These are phyloP conservation scores for Yamadazyma sp. DNA, from an alignment of 805 yeast genomes.

Conservation along the genomic window DNA sequence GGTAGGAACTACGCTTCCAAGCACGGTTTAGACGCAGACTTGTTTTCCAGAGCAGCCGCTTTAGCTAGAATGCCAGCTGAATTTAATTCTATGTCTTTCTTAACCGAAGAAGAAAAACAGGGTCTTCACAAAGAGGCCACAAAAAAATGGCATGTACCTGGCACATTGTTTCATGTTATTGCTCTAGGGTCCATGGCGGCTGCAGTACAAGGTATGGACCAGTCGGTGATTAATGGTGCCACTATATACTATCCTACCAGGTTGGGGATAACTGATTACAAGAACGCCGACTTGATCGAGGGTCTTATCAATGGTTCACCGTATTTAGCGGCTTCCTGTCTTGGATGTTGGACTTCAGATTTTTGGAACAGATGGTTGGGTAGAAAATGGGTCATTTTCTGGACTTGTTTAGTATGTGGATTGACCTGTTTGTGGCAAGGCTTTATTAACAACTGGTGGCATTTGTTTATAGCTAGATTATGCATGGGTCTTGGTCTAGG, in stretches of 20 bases:
- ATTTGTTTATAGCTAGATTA: conserved; percentile 58
- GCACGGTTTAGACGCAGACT: conserved; percentile 53
- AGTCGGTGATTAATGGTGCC: conserved; percentile 69
- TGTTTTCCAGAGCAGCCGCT: conserved; percentile 62
- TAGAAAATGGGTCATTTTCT: conserved; percentile 59
- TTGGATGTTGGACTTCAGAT: conserved; percentile 64
- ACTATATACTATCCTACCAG: conserved; percentile 57
- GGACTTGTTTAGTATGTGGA: conserved; percentile 59
- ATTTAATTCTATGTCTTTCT: conserved; percentile 56
- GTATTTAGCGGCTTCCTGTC: conserved; percentile 55
- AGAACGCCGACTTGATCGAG: conserved; percentile 54
- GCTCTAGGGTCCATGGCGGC: conserved; percentile 67
- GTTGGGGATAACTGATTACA: conserved; percentile 46
- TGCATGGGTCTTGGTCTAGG: conserved; percentile 67
- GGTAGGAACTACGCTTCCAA: conserved; percentile 64
- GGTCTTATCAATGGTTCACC: conserved; percentile 69
- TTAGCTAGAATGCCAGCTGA: conserved; percentile 55
- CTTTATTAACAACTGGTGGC: conserved; percentile 59
- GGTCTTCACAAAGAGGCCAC: conserved; percentile 50
- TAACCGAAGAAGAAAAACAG: conserved; percentile 41
- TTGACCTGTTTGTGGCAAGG: conserved; percentile 70
- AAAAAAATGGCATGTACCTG: conserved; percentile 45
- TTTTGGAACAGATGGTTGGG: conserved; percentile 53
- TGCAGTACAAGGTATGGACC: conserved; percentile 76
- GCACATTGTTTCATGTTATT: conserved; percentile 51